Evolutionary conservation across 495 filamentous ascomycete genomes (phyloP).

Genomic region (Sabuloglossum arenarium): DNA sequence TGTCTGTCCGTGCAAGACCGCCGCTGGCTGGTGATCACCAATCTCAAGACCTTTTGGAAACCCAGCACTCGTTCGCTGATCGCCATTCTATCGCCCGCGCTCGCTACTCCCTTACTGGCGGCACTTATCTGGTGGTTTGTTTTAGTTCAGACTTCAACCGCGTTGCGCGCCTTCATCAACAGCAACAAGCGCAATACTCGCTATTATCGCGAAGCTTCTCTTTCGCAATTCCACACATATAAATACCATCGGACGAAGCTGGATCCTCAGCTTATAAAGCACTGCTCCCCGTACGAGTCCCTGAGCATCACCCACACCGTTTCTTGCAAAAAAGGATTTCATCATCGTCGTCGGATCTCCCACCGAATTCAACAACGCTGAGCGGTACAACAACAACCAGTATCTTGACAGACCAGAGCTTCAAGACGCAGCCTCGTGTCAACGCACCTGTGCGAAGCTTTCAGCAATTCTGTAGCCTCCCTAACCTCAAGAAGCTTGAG

Average conservation of each 20-base stretch:
- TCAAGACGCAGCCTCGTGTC: neutral
- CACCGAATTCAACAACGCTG: neutral
- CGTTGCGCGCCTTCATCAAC: slow-evolving; percentile 1
- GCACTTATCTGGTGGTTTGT: neutral
- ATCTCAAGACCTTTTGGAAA: neutral
- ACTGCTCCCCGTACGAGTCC: neutral
- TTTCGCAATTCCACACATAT: neutral
- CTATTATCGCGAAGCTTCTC: neutral
- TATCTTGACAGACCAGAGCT: neutral
- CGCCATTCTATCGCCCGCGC: neutral
- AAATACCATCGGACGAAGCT: neutral
- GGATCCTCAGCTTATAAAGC: neutral
- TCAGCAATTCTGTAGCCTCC: neutral
- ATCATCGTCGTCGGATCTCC: neutral
- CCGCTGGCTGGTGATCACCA: neutral
- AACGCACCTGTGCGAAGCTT: neutral
- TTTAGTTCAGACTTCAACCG: neutral
- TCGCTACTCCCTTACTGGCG: neutral
- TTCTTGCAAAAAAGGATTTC: neutral
- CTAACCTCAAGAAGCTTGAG: neutral
- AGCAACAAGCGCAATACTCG: slow-evolving; percentile 2
- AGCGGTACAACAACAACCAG: neutral
- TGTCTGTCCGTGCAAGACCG: neutral
- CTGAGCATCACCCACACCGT: neutral
- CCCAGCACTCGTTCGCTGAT: neutral